Conservation (phyloP, 257 asterid species). For the Fraxinus excelsior region DNA sequence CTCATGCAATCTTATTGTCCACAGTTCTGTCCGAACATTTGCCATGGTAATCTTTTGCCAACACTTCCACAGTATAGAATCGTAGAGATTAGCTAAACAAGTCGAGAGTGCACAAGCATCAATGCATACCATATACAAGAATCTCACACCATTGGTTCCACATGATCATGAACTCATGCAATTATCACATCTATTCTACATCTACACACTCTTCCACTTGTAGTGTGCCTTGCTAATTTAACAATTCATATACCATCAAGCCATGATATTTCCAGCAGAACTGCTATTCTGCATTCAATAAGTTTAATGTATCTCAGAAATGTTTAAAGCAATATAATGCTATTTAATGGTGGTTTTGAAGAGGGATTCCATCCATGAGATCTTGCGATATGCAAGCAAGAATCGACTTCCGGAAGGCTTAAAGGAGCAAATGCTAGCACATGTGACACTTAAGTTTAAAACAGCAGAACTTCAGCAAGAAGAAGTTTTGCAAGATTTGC, state of each 20-base stretch:
- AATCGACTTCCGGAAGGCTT: constrained; percentile 72
- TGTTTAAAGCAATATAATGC: background rate
- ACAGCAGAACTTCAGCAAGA: constrained; percentile 92
- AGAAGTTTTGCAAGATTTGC: constrained; percentile 73
- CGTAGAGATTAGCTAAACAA: background rate
- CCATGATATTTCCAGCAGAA: background rate
- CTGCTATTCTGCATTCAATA: background rate
- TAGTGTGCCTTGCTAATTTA: background rate
- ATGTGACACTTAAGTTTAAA: constrained; percentile 75
- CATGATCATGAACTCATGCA: background rate
- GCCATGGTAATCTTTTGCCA: constrained; percentile 60
- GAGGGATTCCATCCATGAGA: constrained; percentile 77
- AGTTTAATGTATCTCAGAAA: background rate
- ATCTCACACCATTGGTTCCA: background rate
- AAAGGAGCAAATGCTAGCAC: constrained; percentile 93
- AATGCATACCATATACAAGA: background rate
- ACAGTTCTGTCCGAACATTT: constrained; percentile 64
- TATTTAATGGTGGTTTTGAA: constrained; percentile 30
- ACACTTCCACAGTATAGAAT: background rate
- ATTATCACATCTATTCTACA: background rate
- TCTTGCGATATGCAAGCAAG: constrained; percentile 79
- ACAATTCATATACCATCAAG: background rate
- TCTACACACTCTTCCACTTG: background rate
- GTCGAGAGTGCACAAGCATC: background rate
- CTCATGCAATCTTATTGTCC: constrained; percentile 86